These are phyloP conservation scores for Botrytis galanthina DNA, from an alignment of 2,329 filamentous ascomycete species.

Conservation along the genomic window DNA sequence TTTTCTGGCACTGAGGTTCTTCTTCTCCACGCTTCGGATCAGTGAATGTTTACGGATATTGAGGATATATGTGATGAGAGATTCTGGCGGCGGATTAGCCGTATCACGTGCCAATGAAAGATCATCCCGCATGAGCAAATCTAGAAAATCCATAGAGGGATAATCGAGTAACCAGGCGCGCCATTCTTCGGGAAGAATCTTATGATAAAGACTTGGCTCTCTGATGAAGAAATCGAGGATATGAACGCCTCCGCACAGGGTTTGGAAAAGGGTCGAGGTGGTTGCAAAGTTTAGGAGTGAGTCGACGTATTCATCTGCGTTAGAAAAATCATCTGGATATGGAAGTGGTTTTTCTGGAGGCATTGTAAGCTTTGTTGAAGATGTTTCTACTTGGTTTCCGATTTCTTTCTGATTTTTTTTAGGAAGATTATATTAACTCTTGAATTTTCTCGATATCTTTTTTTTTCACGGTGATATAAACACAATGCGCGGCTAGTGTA, in stretches of 20 bases:
- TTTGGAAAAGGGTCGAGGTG: slow-evolving; percentile 73
- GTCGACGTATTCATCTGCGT: slow-evolving; percentile 73
- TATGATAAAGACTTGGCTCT: slow-evolving; percentile 77
- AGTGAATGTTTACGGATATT: slow-evolving; percentile 70
- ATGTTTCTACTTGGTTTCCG: neutral
- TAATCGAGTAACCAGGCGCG: slow-evolving; percentile 69
- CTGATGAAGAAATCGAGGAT: slow-evolving; percentile 94
- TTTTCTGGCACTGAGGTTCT: slow-evolving; percentile 42
- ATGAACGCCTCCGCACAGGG: slow-evolving; percentile 94
- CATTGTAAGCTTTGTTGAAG: slow-evolving; percentile 25
- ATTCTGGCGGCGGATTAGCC: slow-evolving; percentile 38
- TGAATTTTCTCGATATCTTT: slow-evolving; percentile 7
- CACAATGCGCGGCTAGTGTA: neutral
- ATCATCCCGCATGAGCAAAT: slow-evolving; percentile 78
- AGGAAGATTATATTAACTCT: neutral
- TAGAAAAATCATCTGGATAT: slow-evolving; percentile 51
- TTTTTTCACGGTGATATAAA: neutral
- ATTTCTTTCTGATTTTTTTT: neutral
- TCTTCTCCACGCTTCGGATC: slow-evolving; percentile 48
- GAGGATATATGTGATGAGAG: slow-evolving; percentile 69
- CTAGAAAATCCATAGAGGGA: slow-evolving; percentile 72
- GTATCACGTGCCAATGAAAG: slow-evolving; percentile 43
- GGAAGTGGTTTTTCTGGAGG: slow-evolving; percentile 34
- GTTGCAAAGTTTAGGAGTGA: slow-evolving; percentile 74
- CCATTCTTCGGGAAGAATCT: slow-evolving; percentile 77